Evolutionary conservation across 257 asterid genomes (phyloP).

Genomic region (Solanum bulbocastanum): DNA sequence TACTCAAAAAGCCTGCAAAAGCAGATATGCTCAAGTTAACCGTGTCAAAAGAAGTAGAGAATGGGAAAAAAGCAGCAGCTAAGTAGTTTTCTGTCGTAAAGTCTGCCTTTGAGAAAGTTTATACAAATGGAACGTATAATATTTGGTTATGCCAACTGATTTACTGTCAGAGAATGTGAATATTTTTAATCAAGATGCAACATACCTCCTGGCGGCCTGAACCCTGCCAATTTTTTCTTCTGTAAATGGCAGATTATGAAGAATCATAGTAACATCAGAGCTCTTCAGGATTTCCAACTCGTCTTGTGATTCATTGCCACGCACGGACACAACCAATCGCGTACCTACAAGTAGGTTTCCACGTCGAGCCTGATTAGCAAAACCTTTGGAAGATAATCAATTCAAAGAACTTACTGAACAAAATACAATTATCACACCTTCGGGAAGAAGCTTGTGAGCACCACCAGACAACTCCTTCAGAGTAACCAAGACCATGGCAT

Average conservation of each 20-base stretch:
- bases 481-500: conserved; percentile 71
- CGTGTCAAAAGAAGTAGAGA: neutral
- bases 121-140: neutral
- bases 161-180: neutral
- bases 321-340: conserved; percentile 65
- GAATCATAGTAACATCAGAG: conserved; percentile 65
- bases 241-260: conserved; percentile 65
- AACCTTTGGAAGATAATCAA: neutral
- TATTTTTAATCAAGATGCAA: conserved; percentile 1
- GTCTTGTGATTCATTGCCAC: conserved; percentile 73
- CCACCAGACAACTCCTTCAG: conserved; percentile 73
- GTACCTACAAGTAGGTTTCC: conserved; percentile 41
- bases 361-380: conserved; percentile 4
- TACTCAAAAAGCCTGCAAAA: conserved; percentile 87
- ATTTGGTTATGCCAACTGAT: neutral
- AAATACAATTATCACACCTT: conserved; percentile 34
- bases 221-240: conserved; percentile 84
- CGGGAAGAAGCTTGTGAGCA: conserved; percentile 84
- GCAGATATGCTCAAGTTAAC: conserved; percentile 1
- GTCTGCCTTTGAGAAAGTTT: neutral
- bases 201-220: conserved; percentile 90
- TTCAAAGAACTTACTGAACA: neutral
- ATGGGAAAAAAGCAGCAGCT: neutral
- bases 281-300: conserved; percentile 69
- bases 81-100: neutral